Evolutionary conservation across 495 filamentous ascomycete species (phyloP), one percentile per base, ranked within the genome.

Genomic region (Beverwykella pulmonaria): DNA sequence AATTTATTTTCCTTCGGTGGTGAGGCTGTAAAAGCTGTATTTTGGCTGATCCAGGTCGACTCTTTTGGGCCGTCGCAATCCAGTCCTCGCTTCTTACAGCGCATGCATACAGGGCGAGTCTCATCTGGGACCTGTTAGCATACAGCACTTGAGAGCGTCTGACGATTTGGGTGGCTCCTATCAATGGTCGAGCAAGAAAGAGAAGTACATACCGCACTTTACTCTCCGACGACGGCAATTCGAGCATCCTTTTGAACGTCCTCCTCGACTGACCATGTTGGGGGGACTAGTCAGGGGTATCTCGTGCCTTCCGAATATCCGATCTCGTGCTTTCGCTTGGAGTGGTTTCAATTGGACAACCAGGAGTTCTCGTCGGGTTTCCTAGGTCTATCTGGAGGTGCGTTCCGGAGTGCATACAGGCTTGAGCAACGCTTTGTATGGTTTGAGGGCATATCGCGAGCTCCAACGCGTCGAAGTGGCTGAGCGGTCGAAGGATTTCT

Each of bases 131-230:
- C 4, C 10, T 6, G 41, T 63, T 39, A 63, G 52, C 1, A 19
- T 52, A 4, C 8, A 34, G 4, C n/a, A 34, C 32, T 34, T 34
- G 6, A 34, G 32, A 6, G 12, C 32, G 32, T 12, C 5, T 12
- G 12, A 34, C n/a, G n/a, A n/a, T n/a, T n/a, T n/a, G n/a, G n/a
- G n/a, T n/a, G n/a, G n/a, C n/a, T n/a, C n/a, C n/a, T n/a, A 34
- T 34, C 30, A 12, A 34, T 34, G 30, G 12, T 34, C 12, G 30
- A 34, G 30, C 12, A 34, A 10, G 6, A 44, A 44, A 7, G 15
- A 14, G 39, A 44, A 44, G 17, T 46, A 66, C 63, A 54, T 46
- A 66, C 63, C 63, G 46, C 63, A 66, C 48, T 66, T 66, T 12
- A 60, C 63, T 14, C 56, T 46, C 17, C 55, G 63, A 15, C 56